phyloP scores from a whole-genome alignment of 2,329 filamentous ascomycete species.

The Hirsutella thompsonii region DNA sequence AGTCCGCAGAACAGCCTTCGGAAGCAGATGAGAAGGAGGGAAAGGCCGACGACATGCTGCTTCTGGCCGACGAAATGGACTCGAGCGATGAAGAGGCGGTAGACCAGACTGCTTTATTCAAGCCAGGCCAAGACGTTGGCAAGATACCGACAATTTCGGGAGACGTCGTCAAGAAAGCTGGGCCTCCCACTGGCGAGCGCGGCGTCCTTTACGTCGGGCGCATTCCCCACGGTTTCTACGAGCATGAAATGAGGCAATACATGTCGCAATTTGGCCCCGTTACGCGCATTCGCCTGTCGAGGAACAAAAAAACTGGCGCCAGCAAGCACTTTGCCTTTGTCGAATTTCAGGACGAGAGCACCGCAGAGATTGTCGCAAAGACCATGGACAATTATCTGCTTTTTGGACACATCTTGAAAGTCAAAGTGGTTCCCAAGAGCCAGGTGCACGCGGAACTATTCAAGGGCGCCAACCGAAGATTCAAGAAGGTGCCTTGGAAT shows the following conservation, averaged over 20 bases:
- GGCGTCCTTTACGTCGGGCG: conserved; percentile 86
- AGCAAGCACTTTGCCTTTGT: conserved; percentile 94
- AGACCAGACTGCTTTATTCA: conserved; percentile 23
- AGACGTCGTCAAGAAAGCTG: conserved; percentile 29
- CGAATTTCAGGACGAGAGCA: conserved; percentile 67
- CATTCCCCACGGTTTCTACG: conserved; percentile 90
- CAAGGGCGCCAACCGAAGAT: conserved; percentile 81
- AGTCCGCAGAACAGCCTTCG: conserved; percentile 15
- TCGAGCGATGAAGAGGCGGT: conserved; percentile 29
- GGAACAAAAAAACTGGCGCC: conserved; percentile 82
- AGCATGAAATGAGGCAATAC: conserved; percentile 87
- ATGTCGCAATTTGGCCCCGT: conserved; percentile 89
- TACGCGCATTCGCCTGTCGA: conserved; percentile 64
- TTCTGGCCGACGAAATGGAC: conserved; percentile 30
- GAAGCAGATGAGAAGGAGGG: conserved; percentile 27
- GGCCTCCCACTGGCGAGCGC: conserved; percentile 37
- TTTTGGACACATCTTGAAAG: conserved; percentile 88
- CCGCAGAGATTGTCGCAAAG: conserved; percentile 81
- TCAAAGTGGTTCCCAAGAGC: conserved; percentile 62
- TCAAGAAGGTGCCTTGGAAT: conserved; percentile 80
- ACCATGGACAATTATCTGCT: conserved; percentile 98
- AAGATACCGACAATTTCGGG: conserved; percentile 36
- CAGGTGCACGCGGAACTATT: conserved; percentile 73
- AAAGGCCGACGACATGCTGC: conserved; percentile 26
- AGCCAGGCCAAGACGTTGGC: conserved; percentile 36